Percentiles rank a stretch among this genome's conserved stretches.
phyloP scores from a whole-genome alignment of 805 yeast genomes.

The Starmera caribaea region DNA sequence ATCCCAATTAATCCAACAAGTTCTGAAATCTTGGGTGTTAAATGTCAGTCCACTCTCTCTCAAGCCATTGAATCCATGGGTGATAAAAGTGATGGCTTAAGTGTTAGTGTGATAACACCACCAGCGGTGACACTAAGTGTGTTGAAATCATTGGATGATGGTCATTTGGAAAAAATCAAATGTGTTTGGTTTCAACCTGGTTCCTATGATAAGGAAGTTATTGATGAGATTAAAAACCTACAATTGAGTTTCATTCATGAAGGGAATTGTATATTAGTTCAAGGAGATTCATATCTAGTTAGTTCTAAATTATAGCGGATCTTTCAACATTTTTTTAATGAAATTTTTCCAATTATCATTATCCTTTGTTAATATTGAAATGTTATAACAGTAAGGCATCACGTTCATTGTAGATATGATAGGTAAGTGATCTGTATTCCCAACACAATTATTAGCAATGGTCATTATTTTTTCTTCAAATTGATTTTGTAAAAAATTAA shows the following conservation, averaged over 20 bases:
- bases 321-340: slow-evolving; percentile 33
- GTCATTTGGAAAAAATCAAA: slow-evolving; percentile 25
- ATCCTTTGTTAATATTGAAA: slow-evolving; percentile 20
- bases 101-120: slow-evolving; percentile 68
- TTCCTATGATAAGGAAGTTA: slow-evolving; percentile 44
- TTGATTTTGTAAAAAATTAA: slow-evolving; percentile 22
- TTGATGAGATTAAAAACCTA: slow-evolving; percentile 30
- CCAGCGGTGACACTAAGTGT: slow-evolving; percentile 46
- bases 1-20: slow-evolving; percentile 58
- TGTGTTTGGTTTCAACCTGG: slow-evolving; percentile 86
- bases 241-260: slow-evolving; percentile 26
- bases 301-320: slow-evolving; percentile 27
- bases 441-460: slow-evolving; percentile 44
- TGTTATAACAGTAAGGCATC: slow-evolving; percentile 53
- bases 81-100: slow-evolving; percentile 33
- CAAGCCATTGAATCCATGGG: slow-evolving; percentile 15
- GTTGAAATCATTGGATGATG: slow-evolving; percentile 27
- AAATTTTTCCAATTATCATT: slow-evolving; percentile 21
- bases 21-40: slow-evolving; percentile 34
- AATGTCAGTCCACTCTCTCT: slow-evolving; percentile 25
- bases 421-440: slow-evolving; percentile 59
- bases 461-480: slow-evolving; percentile 32
- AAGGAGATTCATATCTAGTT: slow-evolving; percentile 43
- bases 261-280: slow-evolving; percentile 63
- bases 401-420: slow-evolving; percentile 59